Conservation (phyloP, 2,329 filamentous ascomycete genomes). For the Paecilomyces sp. region DNA sequence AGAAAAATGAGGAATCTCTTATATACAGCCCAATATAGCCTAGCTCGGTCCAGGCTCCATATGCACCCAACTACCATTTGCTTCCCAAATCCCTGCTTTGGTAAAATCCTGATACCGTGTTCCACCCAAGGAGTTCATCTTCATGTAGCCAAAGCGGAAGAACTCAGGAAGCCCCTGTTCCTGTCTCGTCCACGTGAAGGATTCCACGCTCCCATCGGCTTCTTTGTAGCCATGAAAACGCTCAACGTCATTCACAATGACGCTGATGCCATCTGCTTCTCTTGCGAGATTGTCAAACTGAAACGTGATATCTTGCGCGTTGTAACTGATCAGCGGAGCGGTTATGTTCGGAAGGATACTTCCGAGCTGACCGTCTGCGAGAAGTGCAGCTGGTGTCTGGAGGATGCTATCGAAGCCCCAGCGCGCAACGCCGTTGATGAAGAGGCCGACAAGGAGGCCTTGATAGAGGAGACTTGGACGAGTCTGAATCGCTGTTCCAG, state of each 20-base stretch:
- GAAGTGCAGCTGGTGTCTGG: conserved; percentile 47
- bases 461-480: conserved; percentile 53
- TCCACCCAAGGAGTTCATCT: conserved; percentile 25
- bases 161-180: conserved; percentile 27
- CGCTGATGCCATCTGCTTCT: conserved; percentile 47
- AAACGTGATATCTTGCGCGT: conserved; percentile 27
- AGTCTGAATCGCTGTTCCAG: conserved; percentile 54
- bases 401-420: conserved; percentile 58
- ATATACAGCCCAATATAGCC: not conserved
- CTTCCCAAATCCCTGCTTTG: conserved; percentile 23
- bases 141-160: conserved; percentile 38
- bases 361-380: conserved; percentile 27
- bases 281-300: conserved; percentile 21
- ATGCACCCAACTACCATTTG: conserved; percentile 14
- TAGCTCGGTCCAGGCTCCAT: conserved; percentile 5
- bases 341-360: conserved; percentile 24
- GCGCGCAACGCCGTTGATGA: conserved; percentile 57
- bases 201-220: conserved; percentile 19
- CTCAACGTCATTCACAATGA: conserved; percentile 57
- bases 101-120: conserved; percentile 36
- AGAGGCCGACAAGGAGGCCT: conserved; percentile 54
- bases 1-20: not conserved
- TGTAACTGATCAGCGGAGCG: conserved; percentile 10
- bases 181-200: conserved; percentile 29
- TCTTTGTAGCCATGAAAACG: conserved; percentile 47